Evolutionary conservation across 106 monocot genomes (phyloP), one percentile per base, ranked within the genome.

Genomic region (Posidonia australis): DNA sequence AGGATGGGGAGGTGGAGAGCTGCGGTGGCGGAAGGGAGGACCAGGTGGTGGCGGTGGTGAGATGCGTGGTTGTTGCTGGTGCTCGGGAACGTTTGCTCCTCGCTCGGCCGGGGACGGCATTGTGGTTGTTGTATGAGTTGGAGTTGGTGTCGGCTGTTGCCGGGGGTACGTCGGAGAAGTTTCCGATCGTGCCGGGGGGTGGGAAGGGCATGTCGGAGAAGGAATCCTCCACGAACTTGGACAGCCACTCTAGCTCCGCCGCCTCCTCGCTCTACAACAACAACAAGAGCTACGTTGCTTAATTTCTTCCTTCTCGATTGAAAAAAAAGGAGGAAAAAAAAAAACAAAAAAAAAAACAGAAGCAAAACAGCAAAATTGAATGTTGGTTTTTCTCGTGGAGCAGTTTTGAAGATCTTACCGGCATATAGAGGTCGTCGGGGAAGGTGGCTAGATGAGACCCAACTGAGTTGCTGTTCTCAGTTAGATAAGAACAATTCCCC

Each of bases 161-260:
- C 14, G 65, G 48, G 10, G 64, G 51, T 58, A 23, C 17, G 64
- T 31, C 44, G 46, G 46, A 16, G 46, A 54, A 36, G 5, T 2
- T 55, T 2, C 36, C 61, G 11, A 43, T 10, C 26, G 23, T 27
- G 44, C 21, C 6, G 53, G 13, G 9, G 64, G 46, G 21, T 2
- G 68, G 59, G 57, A 76, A 74, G 0, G 83, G 83, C 20, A 76
- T 67, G 67, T 93, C 83, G 14, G 84, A 74, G 80, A 82, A 92
- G 53, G 89, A 84, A 65, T 93, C 89, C 26, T 93, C 93, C 9
- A 89, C 86, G 75, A 93, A 93, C 54, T 79, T 89, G 5, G 92
- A 92, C 31, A 92, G 78, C 92, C 92, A 92, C 71, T 92, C 92
- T 22, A 92, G 78, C 80, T 93, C 93, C 53, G 93, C 93, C 1